Conservation (phyloP, 352 stramenopile genomes). For the Globisporangium barbulae region DNA sequence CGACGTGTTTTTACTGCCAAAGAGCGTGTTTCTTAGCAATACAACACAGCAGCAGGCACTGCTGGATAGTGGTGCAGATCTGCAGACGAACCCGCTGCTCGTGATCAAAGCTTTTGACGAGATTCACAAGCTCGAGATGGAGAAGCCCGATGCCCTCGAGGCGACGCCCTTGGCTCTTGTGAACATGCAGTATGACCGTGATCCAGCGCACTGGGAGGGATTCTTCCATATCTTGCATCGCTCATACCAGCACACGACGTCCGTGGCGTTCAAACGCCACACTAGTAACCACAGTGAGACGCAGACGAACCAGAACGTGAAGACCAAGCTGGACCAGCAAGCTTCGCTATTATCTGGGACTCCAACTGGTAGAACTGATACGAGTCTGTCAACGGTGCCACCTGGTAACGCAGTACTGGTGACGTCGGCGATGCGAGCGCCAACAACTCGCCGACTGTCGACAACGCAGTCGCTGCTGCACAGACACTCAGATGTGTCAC, state of each 20-base stretch:
- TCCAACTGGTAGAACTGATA: not conserved
- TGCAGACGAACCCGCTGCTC: constrained; percentile 21
- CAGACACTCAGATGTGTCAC: constrained; percentile 22
- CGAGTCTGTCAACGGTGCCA: not conserved
- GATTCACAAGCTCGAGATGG: constrained; percentile 32
- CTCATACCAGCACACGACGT: constrained; percentile 24
- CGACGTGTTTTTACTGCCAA: constrained; percentile 12
- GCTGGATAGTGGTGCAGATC: not conserved
- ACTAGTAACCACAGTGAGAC: not conserved
- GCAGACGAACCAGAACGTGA: not conserved
- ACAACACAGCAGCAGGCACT: not conserved
- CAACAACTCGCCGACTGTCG: constrained; percentile 9
- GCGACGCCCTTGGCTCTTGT: constrained; percentile 37
- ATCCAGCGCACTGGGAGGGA: constrained; percentile 34
- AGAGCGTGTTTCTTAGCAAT: constrained; percentile 9
- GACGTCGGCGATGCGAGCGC: not conserved
- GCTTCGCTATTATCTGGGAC: not conserved
- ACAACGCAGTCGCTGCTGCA: constrained; percentile 22
- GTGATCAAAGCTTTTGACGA: constrained; percentile 25
- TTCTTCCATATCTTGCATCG: constrained; percentile 47
- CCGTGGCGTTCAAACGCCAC: constrained; percentile 11
- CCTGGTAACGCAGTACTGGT: not conserved
- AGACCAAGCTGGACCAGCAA: not conserved
- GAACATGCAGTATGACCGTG: constrained; percentile 26
- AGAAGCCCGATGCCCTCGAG: constrained; percentile 35